These are phyloP conservation scores for Ganoderma multipileum DNA, from an alignment of 1,284 basidiomycete species.

Conservation along the genomic window DNA sequence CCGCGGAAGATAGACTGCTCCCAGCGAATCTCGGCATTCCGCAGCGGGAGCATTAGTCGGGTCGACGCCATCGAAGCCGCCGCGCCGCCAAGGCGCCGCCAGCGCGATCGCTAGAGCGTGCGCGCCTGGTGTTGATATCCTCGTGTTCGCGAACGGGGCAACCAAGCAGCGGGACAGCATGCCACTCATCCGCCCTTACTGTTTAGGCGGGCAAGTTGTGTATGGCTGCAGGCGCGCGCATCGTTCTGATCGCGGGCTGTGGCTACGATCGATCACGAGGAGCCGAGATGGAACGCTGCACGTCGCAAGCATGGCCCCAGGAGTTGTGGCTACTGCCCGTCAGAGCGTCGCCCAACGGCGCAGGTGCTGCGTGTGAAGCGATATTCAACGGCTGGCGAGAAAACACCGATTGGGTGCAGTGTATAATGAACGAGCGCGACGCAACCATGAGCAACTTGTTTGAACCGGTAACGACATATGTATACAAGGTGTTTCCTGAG, in stretches of 20 bases:
- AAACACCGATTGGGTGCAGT: not conserved
- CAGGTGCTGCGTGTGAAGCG: not conserved
- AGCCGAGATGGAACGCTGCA: not conserved
- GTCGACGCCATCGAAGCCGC: not conserved
- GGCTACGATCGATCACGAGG: conserved; percentile 6
- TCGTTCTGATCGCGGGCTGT: conserved; percentile 2
- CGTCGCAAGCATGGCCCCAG: not conserved
- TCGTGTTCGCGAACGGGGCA: not conserved
- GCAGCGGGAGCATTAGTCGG: not conserved
- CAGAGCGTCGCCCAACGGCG: conserved; percentile 1
- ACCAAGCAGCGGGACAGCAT: not conserved
- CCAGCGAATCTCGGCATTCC: conserved; percentile 17
- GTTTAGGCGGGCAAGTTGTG: not conserved
- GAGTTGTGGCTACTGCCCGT: not conserved
- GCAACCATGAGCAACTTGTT: conserved; percentile 16
- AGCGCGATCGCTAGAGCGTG: conserved; percentile 1
- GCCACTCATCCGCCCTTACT: not conserved
- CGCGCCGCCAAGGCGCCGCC: not conserved
- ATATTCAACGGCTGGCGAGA: not conserved
- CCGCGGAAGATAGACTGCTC: conserved; percentile 27
- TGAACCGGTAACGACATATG: conserved; percentile 25
- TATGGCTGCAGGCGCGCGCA: conserved; percentile 1
- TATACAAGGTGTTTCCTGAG: conserved; percentile 28
- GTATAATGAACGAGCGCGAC: conserved; percentile 4
- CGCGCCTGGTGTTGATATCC: not conserved